These are phyloP conservation scores for Litchi chinensis DNA, from an alignment of 345 rosid genomes.

Conservation along the genomic window DNA sequence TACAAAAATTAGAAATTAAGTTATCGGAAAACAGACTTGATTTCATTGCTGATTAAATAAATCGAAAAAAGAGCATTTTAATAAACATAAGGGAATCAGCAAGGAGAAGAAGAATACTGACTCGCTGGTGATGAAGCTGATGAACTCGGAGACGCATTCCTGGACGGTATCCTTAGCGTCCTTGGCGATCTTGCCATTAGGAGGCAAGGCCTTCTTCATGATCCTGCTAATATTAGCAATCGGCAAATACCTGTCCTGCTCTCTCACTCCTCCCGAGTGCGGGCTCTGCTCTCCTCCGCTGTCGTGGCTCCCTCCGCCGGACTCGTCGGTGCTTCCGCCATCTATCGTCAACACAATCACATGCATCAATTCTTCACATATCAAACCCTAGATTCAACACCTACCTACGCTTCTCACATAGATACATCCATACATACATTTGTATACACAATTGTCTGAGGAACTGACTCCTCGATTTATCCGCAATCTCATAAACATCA, in stretches of 20 bases:
- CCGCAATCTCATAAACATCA: background rate
- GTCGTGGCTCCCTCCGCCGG: slow-evolving; percentile 59
- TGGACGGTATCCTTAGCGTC: slow-evolving; percentile 72
- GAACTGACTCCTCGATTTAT: background rate
- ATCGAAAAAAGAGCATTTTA: too few species aligned
- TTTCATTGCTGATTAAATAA: too few species aligned
- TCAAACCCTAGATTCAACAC: slow-evolving; percentile 15
- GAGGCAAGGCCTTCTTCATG: slow-evolving; percentile 72
- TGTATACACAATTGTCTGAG: background rate
- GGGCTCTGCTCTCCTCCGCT: slow-evolving; percentile 70
- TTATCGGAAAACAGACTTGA: too few species aligned
- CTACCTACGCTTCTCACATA: background rate
- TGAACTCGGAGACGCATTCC: slow-evolving; percentile 74
- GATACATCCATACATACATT: background rate
- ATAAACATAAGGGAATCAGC: too few species aligned
- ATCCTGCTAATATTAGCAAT: slow-evolving; percentile 71
- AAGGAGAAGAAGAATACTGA: slow-evolving; percentile 17
- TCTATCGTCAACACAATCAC: slow-evolving; percentile 14
- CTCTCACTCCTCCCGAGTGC: slow-evolving; percentile 55
- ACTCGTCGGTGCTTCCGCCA: slow-evolving; percentile 69
- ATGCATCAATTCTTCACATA: background rate
- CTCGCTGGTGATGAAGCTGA: slow-evolving; percentile 77
- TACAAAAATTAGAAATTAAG: too few species aligned
- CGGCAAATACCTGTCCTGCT: slow-evolving; percentile 65
- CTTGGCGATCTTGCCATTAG: slow-evolving; percentile 65